These are phyloP conservation scores for Globisporangium camurandrum DNA, from an alignment of 352 stramenopile genomes.

Conservation along the genomic window DNA sequence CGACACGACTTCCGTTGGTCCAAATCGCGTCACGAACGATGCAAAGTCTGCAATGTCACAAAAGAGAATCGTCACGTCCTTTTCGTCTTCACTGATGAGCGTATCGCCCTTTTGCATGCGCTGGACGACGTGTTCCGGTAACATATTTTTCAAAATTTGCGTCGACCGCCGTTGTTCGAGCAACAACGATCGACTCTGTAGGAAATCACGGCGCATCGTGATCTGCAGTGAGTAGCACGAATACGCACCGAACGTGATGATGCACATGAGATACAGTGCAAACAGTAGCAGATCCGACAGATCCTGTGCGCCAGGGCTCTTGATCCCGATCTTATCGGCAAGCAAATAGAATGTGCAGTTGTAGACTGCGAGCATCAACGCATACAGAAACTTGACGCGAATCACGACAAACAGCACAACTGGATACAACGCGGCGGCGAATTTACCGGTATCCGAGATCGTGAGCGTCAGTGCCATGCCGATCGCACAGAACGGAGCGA, in stretches of 20 bases:
- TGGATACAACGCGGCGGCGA: constrained; percentile 71
- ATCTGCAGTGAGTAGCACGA: constrained; percentile 81
- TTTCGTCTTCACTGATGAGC: constrained; percentile 80
- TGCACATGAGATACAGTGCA: constrained; percentile 61
- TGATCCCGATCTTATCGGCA: constrained; percentile 41
- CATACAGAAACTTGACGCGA: constrained; percentile 81
- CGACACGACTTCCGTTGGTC: constrained; percentile 66
- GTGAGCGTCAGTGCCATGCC: constrained; percentile 76
- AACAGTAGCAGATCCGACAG: constrained; percentile 55
- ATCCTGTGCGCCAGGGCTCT: constrained; percentile 20
- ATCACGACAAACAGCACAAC: constrained; percentile 78
- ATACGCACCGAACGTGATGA: constrained; percentile 64
- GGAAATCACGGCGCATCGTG: constrained; percentile 76
- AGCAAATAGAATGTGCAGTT: constrained; percentile 79
- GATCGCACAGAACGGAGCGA: constrained; percentile 58
- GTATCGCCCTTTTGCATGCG: constrained; percentile 81
- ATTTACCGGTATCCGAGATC: constrained; percentile 80
- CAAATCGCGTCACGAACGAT: constrained; percentile 73
- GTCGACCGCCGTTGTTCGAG: constrained; percentile 74
- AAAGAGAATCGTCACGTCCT: constrained; percentile 84
- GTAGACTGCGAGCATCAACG: constrained; percentile 61
- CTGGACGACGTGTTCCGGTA: constrained; percentile 76
- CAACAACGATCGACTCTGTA: constrained; percentile 69
- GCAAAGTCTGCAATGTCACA: constrained; percentile 81
- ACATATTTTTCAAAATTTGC: constrained; percentile 83